A percentile compares a stretch with the other conserved stretches of the same genome.
phyloP scores from a whole-genome alignment of 1,284 basidiomycete species.

The Wallemia ichthyophaga region DNA sequence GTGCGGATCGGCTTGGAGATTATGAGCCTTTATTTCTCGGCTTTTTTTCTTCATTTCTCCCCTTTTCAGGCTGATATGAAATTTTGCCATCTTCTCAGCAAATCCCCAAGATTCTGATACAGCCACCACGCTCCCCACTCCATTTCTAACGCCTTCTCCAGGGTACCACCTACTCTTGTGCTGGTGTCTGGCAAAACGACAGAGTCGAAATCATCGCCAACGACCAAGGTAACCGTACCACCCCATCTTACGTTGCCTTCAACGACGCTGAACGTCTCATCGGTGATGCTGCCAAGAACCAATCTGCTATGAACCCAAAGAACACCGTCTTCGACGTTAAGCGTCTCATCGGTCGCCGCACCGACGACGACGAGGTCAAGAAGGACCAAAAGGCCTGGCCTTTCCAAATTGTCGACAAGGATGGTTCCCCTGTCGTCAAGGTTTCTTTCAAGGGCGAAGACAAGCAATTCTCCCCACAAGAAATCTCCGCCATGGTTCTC shows the following conservation, averaged over 20 bases:
- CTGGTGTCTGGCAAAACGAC: constrained; percentile 90
- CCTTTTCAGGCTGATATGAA: neutral
- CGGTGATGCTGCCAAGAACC: constrained; percentile 96
- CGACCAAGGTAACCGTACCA: constrained; percentile 88
- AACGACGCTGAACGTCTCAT: constrained; percentile 91
- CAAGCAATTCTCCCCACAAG: constrained; percentile 29
- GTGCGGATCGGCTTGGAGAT: too few species aligned
- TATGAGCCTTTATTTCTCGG: too few species aligned
- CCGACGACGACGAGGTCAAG: constrained; percentile 36
- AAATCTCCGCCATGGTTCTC: constrained; percentile 93
- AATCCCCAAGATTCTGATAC: neutral
- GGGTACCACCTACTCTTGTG: neutral
- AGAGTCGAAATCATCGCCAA: constrained; percentile 96
- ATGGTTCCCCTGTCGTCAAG: constrained; percentile 26
- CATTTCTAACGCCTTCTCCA: neutral
- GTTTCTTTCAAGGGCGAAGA: constrained; percentile 28
- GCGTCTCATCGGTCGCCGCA: constrained; percentile 87
- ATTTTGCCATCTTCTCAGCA: neutral
- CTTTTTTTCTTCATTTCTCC: neutral
- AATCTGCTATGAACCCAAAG: constrained; percentile 78
- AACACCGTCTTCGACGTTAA: constrained; percentile 94
- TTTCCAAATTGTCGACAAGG: constrained; percentile 27
- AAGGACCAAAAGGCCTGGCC: constrained; percentile 42
- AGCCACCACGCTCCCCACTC: neutral
- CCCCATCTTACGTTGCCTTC: constrained; percentile 97